Percentiles rank a stretch among this genome's conserved stretches.
These are phyloP conservation scores for Maudiozyma humilis DNA, from an alignment of 1,139 yeast genomes.

Conservation along the genomic window DNA sequence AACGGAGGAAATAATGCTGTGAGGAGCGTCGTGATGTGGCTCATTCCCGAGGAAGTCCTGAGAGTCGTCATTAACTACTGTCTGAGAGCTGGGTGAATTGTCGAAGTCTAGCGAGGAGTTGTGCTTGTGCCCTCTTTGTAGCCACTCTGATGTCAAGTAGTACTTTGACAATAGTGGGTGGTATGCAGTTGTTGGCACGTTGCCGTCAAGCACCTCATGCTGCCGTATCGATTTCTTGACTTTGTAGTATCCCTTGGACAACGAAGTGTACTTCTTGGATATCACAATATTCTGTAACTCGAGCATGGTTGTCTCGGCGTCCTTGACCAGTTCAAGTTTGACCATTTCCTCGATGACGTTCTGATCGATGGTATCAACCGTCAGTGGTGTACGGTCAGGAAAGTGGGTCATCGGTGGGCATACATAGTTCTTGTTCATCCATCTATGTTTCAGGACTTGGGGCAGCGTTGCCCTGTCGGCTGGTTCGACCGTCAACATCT, in stretches of 20 bases:
- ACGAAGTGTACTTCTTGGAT: slow-evolving; percentile 56
- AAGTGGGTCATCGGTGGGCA: slow-evolving; percentile 64
- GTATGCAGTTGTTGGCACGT: slow-evolving; percentile 83
- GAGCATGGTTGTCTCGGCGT: slow-evolving; percentile 46
- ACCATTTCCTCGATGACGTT: slow-evolving; percentile 67
- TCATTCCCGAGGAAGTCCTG: no score
- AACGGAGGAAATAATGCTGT: not conserved
- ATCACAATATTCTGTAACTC: slow-evolving; percentile 51
- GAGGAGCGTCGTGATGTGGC: not conserved
- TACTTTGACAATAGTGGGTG: slow-evolving; percentile 86
- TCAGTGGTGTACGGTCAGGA: slow-evolving; percentile 68
- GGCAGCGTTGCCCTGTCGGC: slow-evolving; percentile 63
- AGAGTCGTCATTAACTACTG: no score
- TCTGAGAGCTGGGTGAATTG: no score
- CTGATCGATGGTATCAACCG: slow-evolving; percentile 52
- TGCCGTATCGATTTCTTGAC: not conserved
- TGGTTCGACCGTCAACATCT: slow-evolving; percentile 90
- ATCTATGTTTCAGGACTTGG: slow-evolving; percentile 80
- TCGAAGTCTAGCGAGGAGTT: no score
- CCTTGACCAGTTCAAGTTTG: slow-evolving; percentile 68
- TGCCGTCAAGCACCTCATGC: slow-evolving; percentile 18
- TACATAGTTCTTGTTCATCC: slow-evolving; percentile 87
- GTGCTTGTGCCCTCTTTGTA: not conserved
- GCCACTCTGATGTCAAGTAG: slow-evolving; percentile 61
- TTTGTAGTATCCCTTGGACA: slow-evolving; percentile 21